Evolutionary conservation across 169 alveolate genomes (phyloP).

Genomic region (Eimeria maxima): DNA sequence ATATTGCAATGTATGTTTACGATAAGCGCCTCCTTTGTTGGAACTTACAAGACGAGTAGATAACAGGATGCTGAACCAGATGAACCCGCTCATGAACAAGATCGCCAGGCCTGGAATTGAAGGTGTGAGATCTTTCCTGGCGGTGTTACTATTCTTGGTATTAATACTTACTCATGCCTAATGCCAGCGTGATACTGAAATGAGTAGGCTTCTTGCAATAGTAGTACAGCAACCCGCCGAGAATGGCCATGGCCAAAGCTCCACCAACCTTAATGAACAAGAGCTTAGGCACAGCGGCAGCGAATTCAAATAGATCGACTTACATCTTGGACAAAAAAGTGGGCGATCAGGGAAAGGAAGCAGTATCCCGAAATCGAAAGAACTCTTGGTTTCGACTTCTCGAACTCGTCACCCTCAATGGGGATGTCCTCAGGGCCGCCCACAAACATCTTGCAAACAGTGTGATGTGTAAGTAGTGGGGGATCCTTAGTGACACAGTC

Average conservation of each 20-base stretch:
- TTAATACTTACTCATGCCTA: conserved; percentile 71
- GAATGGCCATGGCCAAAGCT: conserved; percentile 72
- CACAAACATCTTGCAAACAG: conserved; percentile 43
- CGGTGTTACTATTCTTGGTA: background rate
- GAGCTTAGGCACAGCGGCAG: background rate
- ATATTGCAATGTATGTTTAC: background rate
- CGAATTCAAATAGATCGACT: background rate
- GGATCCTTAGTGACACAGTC: conserved; percentile 13
- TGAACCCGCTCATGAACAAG: conserved; percentile 79
- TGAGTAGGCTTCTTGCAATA: conserved; percentile 79
- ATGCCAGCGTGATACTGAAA: conserved; percentile 78
- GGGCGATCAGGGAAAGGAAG: conserved; percentile 72
- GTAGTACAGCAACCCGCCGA: conserved; percentile 78
- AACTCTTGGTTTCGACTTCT: conserved; percentile 79
- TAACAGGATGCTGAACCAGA: conserved; percentile 75
- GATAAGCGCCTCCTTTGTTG: no score
- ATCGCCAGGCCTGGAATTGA: conserved; percentile 73
- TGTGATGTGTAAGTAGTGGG: background rate
- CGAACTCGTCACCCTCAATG: conserved; percentile 81
- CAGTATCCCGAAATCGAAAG: conserved; percentile 68
- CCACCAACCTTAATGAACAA: conserved; percentile 70
- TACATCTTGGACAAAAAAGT: conserved; percentile 81
- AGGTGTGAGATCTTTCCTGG: background rate
- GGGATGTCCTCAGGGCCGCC: conserved; percentile 81
- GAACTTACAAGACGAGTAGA: conserved; percentile 64